Percentiles rank a stretch among this genome's conserved stretches.
phyloP scores from a whole-genome alignment of 352 stramenopile species.

The Phytophthora tentaculata region DNA sequence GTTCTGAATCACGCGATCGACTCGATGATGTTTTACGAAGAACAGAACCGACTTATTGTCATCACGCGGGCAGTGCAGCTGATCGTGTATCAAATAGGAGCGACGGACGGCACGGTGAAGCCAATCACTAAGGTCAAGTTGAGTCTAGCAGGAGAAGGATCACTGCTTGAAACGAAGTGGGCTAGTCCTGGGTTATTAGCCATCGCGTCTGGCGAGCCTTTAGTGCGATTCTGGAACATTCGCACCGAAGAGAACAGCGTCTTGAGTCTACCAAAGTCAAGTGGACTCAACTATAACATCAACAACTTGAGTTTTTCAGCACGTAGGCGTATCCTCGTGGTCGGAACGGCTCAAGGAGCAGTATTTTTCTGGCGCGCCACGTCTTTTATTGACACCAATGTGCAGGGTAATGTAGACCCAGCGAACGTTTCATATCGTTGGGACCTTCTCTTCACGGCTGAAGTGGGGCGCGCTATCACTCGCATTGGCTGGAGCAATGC shows the following conservation, averaged over 20 bases:
- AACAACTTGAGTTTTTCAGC: constrained; percentile 91
- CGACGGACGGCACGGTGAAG: constrained; percentile 83
- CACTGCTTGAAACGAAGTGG: constrained; percentile 88
- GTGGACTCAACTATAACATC: constrained; percentile 65
- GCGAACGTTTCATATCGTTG: constrained; percentile 59
- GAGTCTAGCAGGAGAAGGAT: constrained; percentile 83
- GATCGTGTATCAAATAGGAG: constrained; percentile 89
- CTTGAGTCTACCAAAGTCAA: constrained; percentile 74
- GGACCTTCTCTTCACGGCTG: constrained; percentile 68
- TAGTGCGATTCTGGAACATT: constrained; percentile 94
- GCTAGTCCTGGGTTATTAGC: constrained; percentile 89
- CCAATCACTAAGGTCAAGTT: constrained; percentile 90
- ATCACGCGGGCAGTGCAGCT: constrained; percentile 92
- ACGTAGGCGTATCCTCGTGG: constrained; percentile 85
- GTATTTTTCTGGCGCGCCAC: constrained; percentile 92
- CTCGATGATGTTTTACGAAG: constrained; percentile 90
- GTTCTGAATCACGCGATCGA: constrained; percentile 88
- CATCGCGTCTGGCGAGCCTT: constrained; percentile 86
- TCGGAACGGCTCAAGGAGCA: constrained; percentile 84
- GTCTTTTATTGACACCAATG: constrained; percentile 36
- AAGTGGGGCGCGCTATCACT: constrained; percentile 54
- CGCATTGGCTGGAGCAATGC: constrained; percentile 76
- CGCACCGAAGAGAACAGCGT: constrained; percentile 93
- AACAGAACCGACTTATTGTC: constrained; percentile 83
- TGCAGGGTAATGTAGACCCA: constrained; percentile 11